phyloP scores from a whole-genome alignment of 2,329 filamentous ascomycete genomes.

The Hawksworthiomyces lignivorus region DNA sequence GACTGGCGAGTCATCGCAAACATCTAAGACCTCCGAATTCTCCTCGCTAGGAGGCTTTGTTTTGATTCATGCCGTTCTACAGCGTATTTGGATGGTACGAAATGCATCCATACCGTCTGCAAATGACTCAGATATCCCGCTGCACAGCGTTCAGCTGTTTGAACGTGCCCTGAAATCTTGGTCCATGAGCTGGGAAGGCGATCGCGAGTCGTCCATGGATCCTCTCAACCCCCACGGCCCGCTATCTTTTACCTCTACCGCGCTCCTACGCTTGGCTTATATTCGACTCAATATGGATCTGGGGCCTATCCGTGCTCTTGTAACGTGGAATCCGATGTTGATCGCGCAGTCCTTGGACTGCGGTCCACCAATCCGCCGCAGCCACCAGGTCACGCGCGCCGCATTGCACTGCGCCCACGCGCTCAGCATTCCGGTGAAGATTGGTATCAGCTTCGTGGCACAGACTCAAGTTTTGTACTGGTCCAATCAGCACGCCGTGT shows the following conservation, averaged over 20 bases:
- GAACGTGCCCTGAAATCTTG: conserved; percentile 40
- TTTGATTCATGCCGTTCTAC: conserved; percentile 45
- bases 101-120: too few species aligned
- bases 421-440: conserved; percentile 43
- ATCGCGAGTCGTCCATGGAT: conserved; percentile 44
- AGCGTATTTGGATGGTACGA: conserved; percentile 45
- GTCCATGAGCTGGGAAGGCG: conserved; percentile 45
- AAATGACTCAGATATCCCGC: conserved; percentile 22
- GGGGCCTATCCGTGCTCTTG: conserved; percentile 36
- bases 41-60: conserved; percentile 47
- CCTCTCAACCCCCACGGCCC: conserved; percentile 44
- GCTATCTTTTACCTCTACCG: conserved; percentile 40
- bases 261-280: conserved; percentile 23
- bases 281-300: conserved; percentile 30
- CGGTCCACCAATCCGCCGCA: conserved; percentile 32
- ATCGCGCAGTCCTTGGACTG: conserved; percentile 37
- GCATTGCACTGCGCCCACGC: conserved; percentile 46
- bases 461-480: conserved; percentile 46
- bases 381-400: conserved; percentile 38
- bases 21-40: too few species aligned
- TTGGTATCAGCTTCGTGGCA: conserved; percentile 46
- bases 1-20: conserved; percentile 15
- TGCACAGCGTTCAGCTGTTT: conserved; percentile 32
- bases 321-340: conserved; percentile 36
- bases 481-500: conserved; percentile 47